phyloP scores from a whole-genome alignment of 208 protist species.

The Eutreptiella sp. region DNA sequence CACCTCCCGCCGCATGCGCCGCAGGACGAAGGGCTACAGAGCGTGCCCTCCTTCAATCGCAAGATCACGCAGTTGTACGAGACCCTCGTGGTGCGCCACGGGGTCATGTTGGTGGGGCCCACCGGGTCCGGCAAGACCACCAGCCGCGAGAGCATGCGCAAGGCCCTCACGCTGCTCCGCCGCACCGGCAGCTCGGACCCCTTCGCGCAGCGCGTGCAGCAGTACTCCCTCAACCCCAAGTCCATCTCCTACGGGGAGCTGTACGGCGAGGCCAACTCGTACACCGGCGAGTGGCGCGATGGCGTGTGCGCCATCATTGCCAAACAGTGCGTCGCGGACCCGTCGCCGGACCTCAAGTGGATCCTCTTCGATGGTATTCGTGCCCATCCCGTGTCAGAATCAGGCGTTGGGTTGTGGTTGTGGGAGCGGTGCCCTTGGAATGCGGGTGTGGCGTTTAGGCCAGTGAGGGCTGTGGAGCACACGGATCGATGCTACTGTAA shows the following conservation, averaged over 20 bases:
- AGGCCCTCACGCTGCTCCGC: slow-evolving; percentile 58
- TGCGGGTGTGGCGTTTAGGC: no score
- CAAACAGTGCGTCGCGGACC: slow-evolving; percentile 73
- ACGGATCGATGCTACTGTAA: no score
- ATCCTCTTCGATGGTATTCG: slow-evolving; percentile 98
- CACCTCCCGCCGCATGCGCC: no score
- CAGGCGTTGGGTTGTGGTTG: no score
- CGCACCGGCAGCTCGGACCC: slow-evolving; percentile 49
- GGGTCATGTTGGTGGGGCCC: slow-evolving; percentile 97
- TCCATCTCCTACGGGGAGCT: slow-evolving; percentile 91
- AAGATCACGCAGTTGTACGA: slow-evolving; percentile 97
- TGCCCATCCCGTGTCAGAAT: no score
- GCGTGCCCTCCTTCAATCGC: slow-evolving; percentile 69
- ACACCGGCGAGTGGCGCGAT: slow-evolving; percentile 87
- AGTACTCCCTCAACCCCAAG: slow-evolving; percentile 96
- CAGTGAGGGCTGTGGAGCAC: no score
- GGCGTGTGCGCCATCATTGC: slow-evolving; percentile 79
- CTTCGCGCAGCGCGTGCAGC: slow-evolving; percentile 68
- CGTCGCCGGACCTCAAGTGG: slow-evolving; percentile 84
- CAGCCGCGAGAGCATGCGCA: slow-evolving; percentile 62
- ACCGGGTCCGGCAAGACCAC: slow-evolving; percentile 91
- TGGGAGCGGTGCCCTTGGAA: no score
- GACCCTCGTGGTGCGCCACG: slow-evolving; percentile 92
- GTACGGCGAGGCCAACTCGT: slow-evolving; percentile 88
- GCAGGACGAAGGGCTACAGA: slow-evolving; percentile 65